Percentiles rank a stretch among this genome's conserved stretches.
phyloP scores from a whole-genome alignment of 2,329 filamentous ascomycete genomes.

The Cladosporium colombiae region DNA sequence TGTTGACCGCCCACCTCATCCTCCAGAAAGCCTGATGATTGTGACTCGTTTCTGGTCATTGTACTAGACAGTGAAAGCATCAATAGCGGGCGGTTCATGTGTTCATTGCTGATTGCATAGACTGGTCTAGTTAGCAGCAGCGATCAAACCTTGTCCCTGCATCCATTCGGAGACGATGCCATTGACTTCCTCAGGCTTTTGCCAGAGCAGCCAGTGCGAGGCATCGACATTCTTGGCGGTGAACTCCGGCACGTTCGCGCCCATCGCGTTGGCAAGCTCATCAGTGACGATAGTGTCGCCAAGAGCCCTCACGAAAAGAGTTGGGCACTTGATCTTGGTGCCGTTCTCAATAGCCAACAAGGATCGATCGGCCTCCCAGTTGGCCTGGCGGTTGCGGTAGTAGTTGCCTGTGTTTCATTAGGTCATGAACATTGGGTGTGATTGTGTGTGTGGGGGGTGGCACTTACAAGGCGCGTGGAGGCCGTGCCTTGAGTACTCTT shows the following conservation, averaged over 20 bases:
- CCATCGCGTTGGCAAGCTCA: constrained; percentile 71
- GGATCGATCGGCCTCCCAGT: constrained; percentile 71
- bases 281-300: constrained; percentile 73
- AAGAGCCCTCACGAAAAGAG: constrained; percentile 73
- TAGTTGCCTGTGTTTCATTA: constrained; percentile 68
- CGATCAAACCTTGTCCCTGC: constrained; percentile 46
- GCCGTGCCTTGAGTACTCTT: constrained; percentile 10
- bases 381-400: constrained; percentile 75
- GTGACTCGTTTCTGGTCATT: background rate
- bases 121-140: background rate
- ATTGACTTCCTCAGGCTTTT: constrained; percentile 73
- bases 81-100: background rate
- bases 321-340: constrained; percentile 46
- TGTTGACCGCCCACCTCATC: background rate
- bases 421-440: constrained; percentile 49
- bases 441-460: background rate
- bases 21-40: background rate
- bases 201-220: constrained; percentile 80
- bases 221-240: constrained; percentile 67
- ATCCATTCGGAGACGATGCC: constrained; percentile 67
- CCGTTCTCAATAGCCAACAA: constrained; percentile 31
- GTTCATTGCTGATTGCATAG: background rate
- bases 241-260: constrained; percentile 63
- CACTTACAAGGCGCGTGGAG: constrained; percentile 10
- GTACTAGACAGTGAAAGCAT: background rate